Evolutionary conservation across 2,329 filamentous ascomycete species (phyloP).

Genomic region (Sporothrix humicola): DNA sequence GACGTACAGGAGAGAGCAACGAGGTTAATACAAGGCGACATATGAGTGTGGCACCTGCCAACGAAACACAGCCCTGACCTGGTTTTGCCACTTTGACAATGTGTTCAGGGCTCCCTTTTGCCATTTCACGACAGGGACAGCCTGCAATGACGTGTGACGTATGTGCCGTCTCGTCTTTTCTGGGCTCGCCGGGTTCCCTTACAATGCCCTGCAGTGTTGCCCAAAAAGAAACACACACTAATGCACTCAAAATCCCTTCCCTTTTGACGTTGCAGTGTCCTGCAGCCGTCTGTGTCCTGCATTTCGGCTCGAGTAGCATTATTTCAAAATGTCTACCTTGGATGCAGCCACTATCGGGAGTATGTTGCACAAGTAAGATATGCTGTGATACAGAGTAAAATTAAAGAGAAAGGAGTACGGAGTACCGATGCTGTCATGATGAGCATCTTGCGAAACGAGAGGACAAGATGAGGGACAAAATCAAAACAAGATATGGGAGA

Average conservation of each 20-base stretch:
- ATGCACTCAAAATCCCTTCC: slow-evolving; percentile 1
- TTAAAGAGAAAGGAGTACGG: background rate
- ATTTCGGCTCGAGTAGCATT: background rate
- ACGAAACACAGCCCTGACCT: slow-evolving; percentile 11
- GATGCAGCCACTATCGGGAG: background rate
- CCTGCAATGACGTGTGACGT: slow-evolving; percentile 17
- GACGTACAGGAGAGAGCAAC: background rate
- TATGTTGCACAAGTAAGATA: background rate
- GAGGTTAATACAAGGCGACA: background rate
- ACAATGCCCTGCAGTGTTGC: background rate
- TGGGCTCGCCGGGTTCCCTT: background rate
- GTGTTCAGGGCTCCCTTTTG: background rate
- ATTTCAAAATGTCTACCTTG: background rate
- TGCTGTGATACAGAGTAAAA: slow-evolving; percentile 2
- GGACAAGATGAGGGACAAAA: background rate
- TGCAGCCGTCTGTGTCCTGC: background rate
- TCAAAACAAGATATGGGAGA: too few relatives aligned
- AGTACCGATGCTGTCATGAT: background rate
- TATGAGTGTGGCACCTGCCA: slow-evolving; percentile 10
- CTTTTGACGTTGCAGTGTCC: background rate
- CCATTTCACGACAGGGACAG: background rate
- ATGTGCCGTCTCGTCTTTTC: slow-evolving; percentile 12
- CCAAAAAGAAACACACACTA: background rate
- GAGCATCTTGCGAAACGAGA: background rate
- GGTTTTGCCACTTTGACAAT: background rate